A percentile compares a stretch with the other conserved stretches of the same genome.
Evolutionary conservation across 805 yeast genomes (phyloP).

Genomic region (Wickerhamomyces canadensis): DNA sequence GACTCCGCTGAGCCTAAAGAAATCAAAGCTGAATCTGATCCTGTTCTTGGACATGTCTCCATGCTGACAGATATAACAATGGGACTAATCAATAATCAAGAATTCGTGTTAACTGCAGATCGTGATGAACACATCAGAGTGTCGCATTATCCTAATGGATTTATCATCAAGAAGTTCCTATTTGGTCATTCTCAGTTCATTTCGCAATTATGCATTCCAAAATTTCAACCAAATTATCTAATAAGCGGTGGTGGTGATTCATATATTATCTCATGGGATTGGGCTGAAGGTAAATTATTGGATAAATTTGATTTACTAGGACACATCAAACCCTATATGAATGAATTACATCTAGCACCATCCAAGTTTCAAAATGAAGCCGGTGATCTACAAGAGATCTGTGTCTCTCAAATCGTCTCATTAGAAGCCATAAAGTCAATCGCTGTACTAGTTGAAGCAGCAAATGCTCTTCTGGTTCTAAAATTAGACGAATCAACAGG

Average conservation of each 20-base stretch:
- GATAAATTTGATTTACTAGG: constrained; percentile 44
- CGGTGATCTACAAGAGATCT: constrained; percentile 41
- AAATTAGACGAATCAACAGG: constrained; percentile 17
- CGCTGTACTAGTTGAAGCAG: constrained; percentile 47
- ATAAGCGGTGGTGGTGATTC: constrained; percentile 93
- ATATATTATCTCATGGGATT: constrained; percentile 69
- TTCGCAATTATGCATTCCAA: constrained; percentile 54
- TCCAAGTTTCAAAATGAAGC: constrained; percentile 53
- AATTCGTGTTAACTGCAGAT: constrained; percentile 71
- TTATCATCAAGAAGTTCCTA: constrained; percentile 72
- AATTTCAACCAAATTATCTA: constrained; percentile 44
- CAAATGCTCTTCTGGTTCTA: constrained; percentile 35
- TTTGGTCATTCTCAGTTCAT: constrained; percentile 87
- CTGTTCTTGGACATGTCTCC: constrained; percentile 92
- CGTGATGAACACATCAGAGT: constrained; percentile 94
- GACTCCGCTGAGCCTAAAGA: constrained; percentile 30
- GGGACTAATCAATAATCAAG: constrained; percentile 36
- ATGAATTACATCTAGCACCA: constrained; percentile 58
- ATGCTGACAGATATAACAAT: constrained; percentile 79
- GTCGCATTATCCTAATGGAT: constrained; percentile 73
- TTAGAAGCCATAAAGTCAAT: constrained; percentile 26
- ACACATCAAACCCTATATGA: constrained; percentile 38
- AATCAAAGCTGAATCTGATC: constrained; percentile 44
- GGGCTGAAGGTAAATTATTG: constrained; percentile 48
- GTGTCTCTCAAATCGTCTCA: constrained; percentile 42